Conservation (phyloP, 164 flowering plant species). For the Litsea cubeba region DNA sequence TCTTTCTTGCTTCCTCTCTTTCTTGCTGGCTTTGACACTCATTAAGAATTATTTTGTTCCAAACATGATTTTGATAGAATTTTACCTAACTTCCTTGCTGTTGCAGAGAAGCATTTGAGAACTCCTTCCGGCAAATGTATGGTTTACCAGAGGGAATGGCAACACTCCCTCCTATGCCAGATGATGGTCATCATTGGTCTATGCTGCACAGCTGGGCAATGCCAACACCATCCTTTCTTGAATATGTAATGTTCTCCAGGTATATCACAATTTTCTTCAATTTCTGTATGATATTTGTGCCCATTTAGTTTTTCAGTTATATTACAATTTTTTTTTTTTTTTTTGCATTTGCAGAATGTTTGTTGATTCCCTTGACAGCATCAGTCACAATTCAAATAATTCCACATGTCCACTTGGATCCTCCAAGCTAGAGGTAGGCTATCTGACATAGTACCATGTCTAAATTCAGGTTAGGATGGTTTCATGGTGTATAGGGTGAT, state of each 20-base stretch:
- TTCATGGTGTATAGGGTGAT: background rate
- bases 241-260: slow-evolving; percentile 93
- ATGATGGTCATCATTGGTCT: slow-evolving; percentile 90
- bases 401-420: slow-evolving; percentile 55
- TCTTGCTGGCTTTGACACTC: too few species aligned
- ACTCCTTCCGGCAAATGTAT: slow-evolving; percentile 82
- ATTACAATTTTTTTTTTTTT: background rate
- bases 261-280: slow-evolving; percentile 15
- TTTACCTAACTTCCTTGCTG: slow-evolving; percentile 6
- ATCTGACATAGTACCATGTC: background rate
- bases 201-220: slow-evolving; percentile 92
- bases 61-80: too few species aligned
- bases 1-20: too few species aligned
- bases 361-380: slow-evolving; percentile 72
- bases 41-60: too few species aligned
- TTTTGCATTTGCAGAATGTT: slow-evolving; percentile 63
- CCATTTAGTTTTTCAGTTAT: background rate
- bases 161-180: slow-evolving; percentile 97
- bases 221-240: slow-evolving; percentile 93
- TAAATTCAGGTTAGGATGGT: background rate
- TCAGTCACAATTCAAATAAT: slow-evolving; percentile 41
- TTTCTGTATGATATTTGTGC: background rate
- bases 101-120: slow-evolving; percentile 68
- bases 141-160: slow-evolving; percentile 58
- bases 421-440: slow-evolving; percentile 64